A percentile compares a stretch with the other conserved stretches of the same genome.
Evolutionary conservation across 1,284 basidiomycete genomes (phyloP).

Genomic region (Xanthoconium separans): DNA sequence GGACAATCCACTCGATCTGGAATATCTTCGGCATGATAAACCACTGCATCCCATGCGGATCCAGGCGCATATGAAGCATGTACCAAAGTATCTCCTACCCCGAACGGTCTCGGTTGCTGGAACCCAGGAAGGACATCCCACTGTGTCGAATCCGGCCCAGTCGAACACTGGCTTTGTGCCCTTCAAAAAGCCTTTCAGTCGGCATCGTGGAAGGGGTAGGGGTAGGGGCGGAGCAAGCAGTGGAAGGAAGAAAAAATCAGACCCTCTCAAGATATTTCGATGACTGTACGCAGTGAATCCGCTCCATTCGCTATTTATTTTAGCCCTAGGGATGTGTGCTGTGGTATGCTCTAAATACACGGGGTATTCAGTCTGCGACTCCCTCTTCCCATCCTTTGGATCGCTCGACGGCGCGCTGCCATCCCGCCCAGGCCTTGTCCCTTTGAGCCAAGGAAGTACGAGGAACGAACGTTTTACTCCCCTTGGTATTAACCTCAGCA

Average conservation of each 20-base stretch:
- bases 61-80: slow-evolving; percentile 93
- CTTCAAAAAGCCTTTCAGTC: slow-evolving; percentile 57
- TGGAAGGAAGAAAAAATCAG: slow-evolving; percentile 59
- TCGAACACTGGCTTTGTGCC: slow-evolving; percentile 59
- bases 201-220: slow-evolving; percentile 51
- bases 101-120: slow-evolving; percentile 61
- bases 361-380: slow-evolving; percentile 37
- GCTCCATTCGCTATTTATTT: too few relatives aligned
- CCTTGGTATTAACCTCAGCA: slow-evolving; percentile 86
- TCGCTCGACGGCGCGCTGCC: slow-evolving; percentile 84
- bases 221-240: slow-evolving; percentile 39
- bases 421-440: slow-evolving; percentile 66
- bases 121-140: slow-evolving; percentile 22
- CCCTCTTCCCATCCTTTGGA: slow-evolving; percentile 80
- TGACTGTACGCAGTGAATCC: slow-evolving; percentile 12
- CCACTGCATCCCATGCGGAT: slow-evolving; percentile 86
- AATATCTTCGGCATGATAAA: slow-evolving; percentile 93
- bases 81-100: slow-evolving; percentile 92
- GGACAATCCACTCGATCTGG: slow-evolving; percentile 93
- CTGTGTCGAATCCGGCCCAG: slow-evolving; percentile 20
- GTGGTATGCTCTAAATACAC: not conserved
- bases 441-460: slow-evolving; percentile 54
- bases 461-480: slow-evolving; percentile 73
- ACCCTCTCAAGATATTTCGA: slow-evolving; percentile 76
- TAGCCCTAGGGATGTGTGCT: not conserved